Base-by-base conservation (phyloP, 208 protist species). In the Crithidia expoeki region DNA sequence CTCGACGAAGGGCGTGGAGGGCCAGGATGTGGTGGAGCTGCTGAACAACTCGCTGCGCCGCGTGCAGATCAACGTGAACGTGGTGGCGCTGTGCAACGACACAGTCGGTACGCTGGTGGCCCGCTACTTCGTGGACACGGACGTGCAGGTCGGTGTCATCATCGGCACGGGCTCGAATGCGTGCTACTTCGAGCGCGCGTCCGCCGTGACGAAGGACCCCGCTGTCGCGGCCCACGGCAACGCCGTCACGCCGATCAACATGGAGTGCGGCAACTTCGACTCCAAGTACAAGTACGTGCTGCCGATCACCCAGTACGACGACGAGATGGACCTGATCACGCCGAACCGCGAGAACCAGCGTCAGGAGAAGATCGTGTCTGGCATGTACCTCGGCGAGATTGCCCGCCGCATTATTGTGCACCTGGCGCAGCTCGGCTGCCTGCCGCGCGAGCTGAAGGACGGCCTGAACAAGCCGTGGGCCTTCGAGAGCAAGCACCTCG, bases 221-320 rank as follows among this genome's bases (percentile, higher is more conserved):
- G 58, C 55, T n/a, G 86, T 89, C 47, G 63, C 67, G 38, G 73
- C 76, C 10, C 82, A 68, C 28, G 87, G 85, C 55, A 74, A 75
- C 30, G 52, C 55, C 23, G 63, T 78, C 33, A 88, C 85, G 12
- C 80, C 93, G 70, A 83, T 94, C 78, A 96, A 97, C 81, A 97
- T 95, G 83, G 93, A 97, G 74, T 96, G 90, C 80, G 94, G 92
- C 49, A 93, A 92, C 81, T 95, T 95, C 67, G 94, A 94, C 71
- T 90, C 86, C 63, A 89, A 86, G 71, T 82, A 89, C 78, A 83
- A 81, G 75, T 81, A 76, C 58, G 67, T 76, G 36, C 88, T 97
- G 27, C 88, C 89, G 44, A 82, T 80, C 63, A 93, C 90, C 53
- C 52, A 46, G 57, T 92, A 85, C 77, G n/a, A n/a, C n/a, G n/a